Conservation (phyloP, 164 flowering plant species). For the Protea cynaroides region DNA sequence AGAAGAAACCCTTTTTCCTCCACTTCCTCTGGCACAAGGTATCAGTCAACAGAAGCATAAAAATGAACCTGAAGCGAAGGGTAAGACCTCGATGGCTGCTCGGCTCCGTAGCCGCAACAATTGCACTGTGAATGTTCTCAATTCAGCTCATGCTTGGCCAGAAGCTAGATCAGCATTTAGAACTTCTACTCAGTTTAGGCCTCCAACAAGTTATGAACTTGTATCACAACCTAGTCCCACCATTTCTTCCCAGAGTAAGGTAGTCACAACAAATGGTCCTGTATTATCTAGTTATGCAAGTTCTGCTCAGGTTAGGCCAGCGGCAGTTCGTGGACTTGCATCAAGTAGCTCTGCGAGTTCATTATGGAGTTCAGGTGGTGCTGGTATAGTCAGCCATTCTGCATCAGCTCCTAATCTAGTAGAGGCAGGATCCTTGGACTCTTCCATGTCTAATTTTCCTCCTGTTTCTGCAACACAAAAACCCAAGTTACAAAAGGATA, state of each 20-base stretch:
- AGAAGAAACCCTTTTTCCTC: slow-evolving; percentile 58
- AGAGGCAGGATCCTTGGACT: slow-evolving; percentile 14
- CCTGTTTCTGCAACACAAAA: not conserved
- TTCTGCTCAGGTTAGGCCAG: slow-evolving; percentile 17
- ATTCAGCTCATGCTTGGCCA: slow-evolving; percentile 28
- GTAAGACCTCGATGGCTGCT: slow-evolving; percentile 48
- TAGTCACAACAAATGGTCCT: slow-evolving; percentile 8
- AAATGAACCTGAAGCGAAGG: slow-evolving; percentile 18
- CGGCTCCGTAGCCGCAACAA: slow-evolving; percentile 37
- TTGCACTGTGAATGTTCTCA: slow-evolving; percentile 15
- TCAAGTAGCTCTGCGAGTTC: slow-evolving; percentile 19
- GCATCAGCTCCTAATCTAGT: slow-evolving; percentile 35
- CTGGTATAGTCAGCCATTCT: slow-evolving; percentile 25
- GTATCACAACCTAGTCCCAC: slow-evolving; percentile 2
- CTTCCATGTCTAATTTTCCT: slow-evolving; percentile 10
- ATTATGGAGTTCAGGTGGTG: slow-evolving; percentile 7
- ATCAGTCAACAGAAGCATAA: slow-evolving; percentile 28
- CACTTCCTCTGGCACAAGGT: slow-evolving; percentile 34
- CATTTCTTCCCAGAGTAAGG: slow-evolving; percentile 5
- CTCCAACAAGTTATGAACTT: slow-evolving; percentile 12
- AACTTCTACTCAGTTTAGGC: slow-evolving; percentile 22
- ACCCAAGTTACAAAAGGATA: slow-evolving; percentile 16
- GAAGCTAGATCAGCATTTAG: slow-evolving; percentile 15
- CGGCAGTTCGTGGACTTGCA: slow-evolving; percentile 9
- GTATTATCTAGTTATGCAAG: slow-evolving; percentile 17